Evolutionary conservation across 75 land plant species (phyloP), one percentile per base, ranked within the genome.

Genomic region (Pseudotsuga menziesii): DNA sequence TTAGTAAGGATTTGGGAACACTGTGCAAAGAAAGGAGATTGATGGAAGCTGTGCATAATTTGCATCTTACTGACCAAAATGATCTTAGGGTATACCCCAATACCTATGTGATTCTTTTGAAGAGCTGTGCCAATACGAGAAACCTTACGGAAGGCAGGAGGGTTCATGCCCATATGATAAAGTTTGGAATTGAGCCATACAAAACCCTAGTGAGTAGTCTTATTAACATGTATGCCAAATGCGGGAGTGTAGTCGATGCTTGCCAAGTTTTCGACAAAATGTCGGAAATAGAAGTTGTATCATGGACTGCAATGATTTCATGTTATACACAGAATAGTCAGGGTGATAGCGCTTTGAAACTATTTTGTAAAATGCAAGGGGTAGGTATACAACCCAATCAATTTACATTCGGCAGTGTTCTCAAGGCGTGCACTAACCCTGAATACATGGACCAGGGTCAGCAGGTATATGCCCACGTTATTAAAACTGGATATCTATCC

Each of bases 391-490:
- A 63, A 23, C 77, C 83, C 12, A 82, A 85, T 78, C 81, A 77
- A 57, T 81, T 84, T 36, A 72, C 92, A 3, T 89, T 76, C 75
- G 79, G 83, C n/a, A 84, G 92, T 72, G 87, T 78, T 59, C 76
- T 91, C 1, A 89, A 85, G 60, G 87, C 90, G 6, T 91, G 92
- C 62, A 82, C 87, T 1, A 86, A 88, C 19, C 61, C 80, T 61
- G 77, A 52, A 76, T 82, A 81, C 61, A 22, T 88, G 57, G 76
- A 71, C 41, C 54, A 75, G 78, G 94, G 93, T 12, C 27, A 35
- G 5, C 86, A 89, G 62, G 72, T 94, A 6, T 92, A 89, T 76
- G 90, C 73, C 23, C 75, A 75, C 58, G 32, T 87, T 58, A 55
- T 74, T 7, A 89, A 80, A 58, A 78, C 78, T 0, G 64, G 69